Evolutionary conservation across 177 flowering plant species (phyloP).

Genomic region (Vitis hybrid): DNA sequence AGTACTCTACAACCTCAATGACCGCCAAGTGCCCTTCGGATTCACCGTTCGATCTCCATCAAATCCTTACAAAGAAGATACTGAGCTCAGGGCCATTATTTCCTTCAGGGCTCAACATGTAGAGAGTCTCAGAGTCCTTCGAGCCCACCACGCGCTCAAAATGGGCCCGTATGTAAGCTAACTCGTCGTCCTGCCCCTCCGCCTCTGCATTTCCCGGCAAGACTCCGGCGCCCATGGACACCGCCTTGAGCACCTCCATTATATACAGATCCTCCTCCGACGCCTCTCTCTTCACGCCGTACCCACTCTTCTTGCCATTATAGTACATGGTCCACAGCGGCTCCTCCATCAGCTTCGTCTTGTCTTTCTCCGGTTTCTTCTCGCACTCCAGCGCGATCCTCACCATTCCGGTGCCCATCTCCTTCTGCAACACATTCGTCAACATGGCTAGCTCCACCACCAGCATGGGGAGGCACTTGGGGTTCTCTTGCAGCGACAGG

Average conservation of each 20-base stretch:
- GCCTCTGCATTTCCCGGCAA: slow-evolving; percentile 48
- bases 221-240: slow-evolving; percentile 91
- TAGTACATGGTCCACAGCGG: slow-evolving; percentile 81
- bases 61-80: slow-evolving; percentile 72
- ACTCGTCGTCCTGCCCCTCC: slow-evolving; percentile 61
- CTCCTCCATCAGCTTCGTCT: slow-evolving; percentile 57
- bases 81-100: slow-evolving; percentile 81
- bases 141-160: slow-evolving; percentile 79
- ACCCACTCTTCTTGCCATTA: slow-evolving; percentile 75
- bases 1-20: too few species aligned
- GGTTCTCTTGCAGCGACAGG: slow-evolving; percentile 65
- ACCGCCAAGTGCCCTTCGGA: too few species aligned
- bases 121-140: slow-evolving; percentile 71
- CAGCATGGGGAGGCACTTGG: slow-evolving; percentile 51
- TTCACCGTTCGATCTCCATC: slow-evolving; percentile 9
- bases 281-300: slow-evolving; percentile 63
- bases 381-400: slow-evolving; percentile 83
- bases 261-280: slow-evolving; percentile 60
- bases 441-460: slow-evolving; percentile 75
- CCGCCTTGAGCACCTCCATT: slow-evolving; percentile 67
- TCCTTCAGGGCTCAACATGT: slow-evolving; percentile 84
- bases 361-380: slow-evolving; percentile 55
- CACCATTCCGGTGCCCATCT: slow-evolving; percentile 71
- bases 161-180: slow-evolving; percentile 76
- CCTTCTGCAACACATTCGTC: slow-evolving; percentile 57